Conservation (phyloP, 345 rosid genomes). For the Isatis tinctoria region DNA sequence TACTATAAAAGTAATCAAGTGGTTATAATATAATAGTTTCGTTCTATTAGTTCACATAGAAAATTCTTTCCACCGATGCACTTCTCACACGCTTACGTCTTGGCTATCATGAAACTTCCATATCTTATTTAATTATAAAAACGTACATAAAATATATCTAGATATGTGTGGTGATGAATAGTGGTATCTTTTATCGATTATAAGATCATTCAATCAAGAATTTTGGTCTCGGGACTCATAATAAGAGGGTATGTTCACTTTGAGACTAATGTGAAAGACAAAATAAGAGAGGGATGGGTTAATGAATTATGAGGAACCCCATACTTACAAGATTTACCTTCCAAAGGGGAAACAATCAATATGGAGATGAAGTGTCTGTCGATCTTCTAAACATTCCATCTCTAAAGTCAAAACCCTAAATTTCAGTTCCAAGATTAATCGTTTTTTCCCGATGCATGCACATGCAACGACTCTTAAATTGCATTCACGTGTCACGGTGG, state of each 20-base stretch:
- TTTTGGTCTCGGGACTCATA: constrained; percentile 24
- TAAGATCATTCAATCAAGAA: neutral
- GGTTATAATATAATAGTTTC: neutral
- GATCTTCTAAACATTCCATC: constrained; percentile 29
- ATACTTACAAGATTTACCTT: constrained; percentile 26
- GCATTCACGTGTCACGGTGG: constrained; percentile 28
- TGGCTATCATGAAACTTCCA: neutral
- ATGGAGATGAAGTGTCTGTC: constrained; percentile 22
- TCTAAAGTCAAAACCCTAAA: constrained; percentile 35
- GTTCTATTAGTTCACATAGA: neutral
- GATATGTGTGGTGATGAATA: constrained; percentile 4
- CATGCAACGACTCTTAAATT: constrained; percentile 24
- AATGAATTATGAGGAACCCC: constrained; percentile 27
- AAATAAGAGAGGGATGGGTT: constrained; percentile 30
- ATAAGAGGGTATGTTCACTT: constrained; percentile 21
- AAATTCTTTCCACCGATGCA: neutral
- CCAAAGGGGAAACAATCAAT: constrained; percentile 28
- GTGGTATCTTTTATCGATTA: neutral
- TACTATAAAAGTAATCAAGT: neutral
- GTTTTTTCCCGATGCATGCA: constrained; percentile 33
- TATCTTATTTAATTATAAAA: neutral
- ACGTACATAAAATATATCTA: neutral
- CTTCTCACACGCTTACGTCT: neutral
- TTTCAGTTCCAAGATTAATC: constrained; percentile 31
- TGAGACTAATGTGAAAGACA: constrained; percentile 28